A percentile compares a stretch with the other conserved stretches of the same genome.
Conservation (phyloP, 495 filamentous ascomycete species). For the Tuber borchii region DNA sequence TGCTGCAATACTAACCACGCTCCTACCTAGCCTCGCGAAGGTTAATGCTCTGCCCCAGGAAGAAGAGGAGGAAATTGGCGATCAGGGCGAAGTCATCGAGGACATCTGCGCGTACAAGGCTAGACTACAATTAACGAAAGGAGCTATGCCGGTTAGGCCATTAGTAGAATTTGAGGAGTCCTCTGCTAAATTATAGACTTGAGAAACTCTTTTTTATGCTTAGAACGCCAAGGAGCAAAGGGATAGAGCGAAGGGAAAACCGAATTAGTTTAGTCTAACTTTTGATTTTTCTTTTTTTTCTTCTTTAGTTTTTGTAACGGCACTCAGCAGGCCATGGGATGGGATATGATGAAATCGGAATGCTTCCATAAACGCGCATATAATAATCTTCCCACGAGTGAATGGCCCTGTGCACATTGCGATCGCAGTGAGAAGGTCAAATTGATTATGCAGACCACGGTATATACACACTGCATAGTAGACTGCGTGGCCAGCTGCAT, state of each 20-base stretch:
- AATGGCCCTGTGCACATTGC: not conserved
- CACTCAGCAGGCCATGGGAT: not conserved
- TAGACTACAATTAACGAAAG: slow-evolving; percentile 31
- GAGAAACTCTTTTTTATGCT: not conserved
- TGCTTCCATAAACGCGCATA: not conserved
- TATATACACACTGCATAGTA: not conserved
- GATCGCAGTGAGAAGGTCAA: not conserved
- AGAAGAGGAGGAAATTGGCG: slow-evolving; percentile 5
- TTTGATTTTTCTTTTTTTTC: not conserved
- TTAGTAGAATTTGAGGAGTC: slow-evolving; percentile 40
- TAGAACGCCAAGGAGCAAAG: not conserved
- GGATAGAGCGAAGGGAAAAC: not conserved
- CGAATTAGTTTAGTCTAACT: not conserved
- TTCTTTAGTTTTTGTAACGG: not conserved
- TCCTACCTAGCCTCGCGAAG: slow-evolving; percentile 19
- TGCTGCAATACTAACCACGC: slow-evolving; percentile 9
- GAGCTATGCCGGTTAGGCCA: slow-evolving; percentile 39
- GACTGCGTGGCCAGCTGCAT: not conserved
- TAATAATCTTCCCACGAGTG: not conserved
- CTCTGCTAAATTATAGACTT: slow-evolving; percentile 32
- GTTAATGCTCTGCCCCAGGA: not conserved
- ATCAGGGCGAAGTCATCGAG: slow-evolving; percentile 33
- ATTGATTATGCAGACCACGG: not conserved
- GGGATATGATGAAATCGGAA: not conserved
- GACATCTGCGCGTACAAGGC: slow-evolving; percentile 39